Base-by-base conservation (phyloP, 2,329 filamentous ascomycete species). In the Ophiostoma novo-ulmi region DNA sequence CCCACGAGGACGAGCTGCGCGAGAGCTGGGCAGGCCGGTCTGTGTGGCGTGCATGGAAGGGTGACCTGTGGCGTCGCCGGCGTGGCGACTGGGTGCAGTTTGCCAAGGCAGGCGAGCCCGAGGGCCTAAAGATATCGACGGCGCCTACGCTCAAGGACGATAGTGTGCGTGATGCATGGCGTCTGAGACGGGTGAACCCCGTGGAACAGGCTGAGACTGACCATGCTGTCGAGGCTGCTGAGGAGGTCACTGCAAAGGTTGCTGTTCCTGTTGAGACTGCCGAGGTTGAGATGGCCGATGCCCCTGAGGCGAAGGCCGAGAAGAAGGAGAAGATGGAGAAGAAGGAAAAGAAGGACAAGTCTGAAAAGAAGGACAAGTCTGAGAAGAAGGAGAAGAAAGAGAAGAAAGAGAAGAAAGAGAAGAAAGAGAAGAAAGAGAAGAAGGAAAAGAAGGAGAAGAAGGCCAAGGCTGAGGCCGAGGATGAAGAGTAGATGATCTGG, bases 41-140 rank as follows among this genome's bases (percentile, higher is more conserved):
- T 70, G 84, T 86, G 10, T 88, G 86, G 86, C 80, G 84, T 36
- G 80, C 80, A 52, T 88, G 86, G 85, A 84, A 83, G 77, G 85
- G 85, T 14, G 86, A 88, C 72, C 76, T 84, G 77, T 88, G 85
- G 85, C 84, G 82, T 75, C 83, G 82, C 67, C 79, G 83, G 61
- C 78, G 82, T 67, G 77, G 79, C 20, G 85, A 87, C 67, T 88
- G 86, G 86, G 84, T 86, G 73, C 75, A 79, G 2, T 87, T 85
- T 84, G 83, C 83, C 72, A 87, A 85, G 78, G 85, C 86, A 74
- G 79, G 82, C 17, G 81, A 82, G 73, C 76, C 77, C 0, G 78
- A 79, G 68, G 77, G 76, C n/a, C 75, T 75, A 35, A 72, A 76
- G 71, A 68, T 74, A 8, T 76, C 82, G 11, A 81, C 80, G 61